These are phyloP conservation scores for Leccinum ochraceum DNA, from an alignment of 768 basidiomycete species.

Conservation along the genomic window DNA sequence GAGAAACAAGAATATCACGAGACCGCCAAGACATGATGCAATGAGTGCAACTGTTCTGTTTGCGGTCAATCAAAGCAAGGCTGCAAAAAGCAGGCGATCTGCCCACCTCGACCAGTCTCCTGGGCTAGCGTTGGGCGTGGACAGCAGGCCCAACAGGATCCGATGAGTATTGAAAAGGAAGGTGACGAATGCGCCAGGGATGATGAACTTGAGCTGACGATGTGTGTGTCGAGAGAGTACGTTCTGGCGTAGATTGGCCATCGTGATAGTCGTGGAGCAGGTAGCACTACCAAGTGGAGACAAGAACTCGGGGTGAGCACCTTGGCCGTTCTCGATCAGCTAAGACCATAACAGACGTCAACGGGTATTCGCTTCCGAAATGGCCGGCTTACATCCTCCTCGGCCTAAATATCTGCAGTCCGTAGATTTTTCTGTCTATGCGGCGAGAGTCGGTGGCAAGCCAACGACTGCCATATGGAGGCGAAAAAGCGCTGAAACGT, in stretches of 20 bases:
- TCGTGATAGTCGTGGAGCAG: conserved; percentile 8
- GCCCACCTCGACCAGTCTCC: conserved; percentile 54
- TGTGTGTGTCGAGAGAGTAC: conserved; percentile 51
- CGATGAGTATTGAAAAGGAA: conserved; percentile 60
- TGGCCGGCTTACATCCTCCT: conserved; percentile 1
- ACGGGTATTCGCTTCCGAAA: conserved; percentile 7
- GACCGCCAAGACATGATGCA: conserved; percentile 53
- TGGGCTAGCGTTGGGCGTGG: conserved; percentile 31
- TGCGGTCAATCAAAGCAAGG: conserved; percentile 8
- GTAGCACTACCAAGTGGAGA: background rate
- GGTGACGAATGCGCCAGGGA: conserved; percentile 67
- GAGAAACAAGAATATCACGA: conserved; percentile 70
- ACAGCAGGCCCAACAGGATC: conserved; percentile 46
- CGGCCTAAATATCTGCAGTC: background rate
- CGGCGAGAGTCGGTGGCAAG: background rate
- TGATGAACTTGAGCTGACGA: conserved; percentile 72
- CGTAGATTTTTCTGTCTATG: background rate
- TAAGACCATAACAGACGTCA: conserved; percentile 17
- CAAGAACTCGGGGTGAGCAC: background rate
- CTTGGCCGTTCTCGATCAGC: background rate
- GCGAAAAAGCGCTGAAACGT: background rate
- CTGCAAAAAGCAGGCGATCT: background rate
- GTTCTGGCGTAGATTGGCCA: conserved; percentile 20
- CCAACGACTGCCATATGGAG: conserved; percentile 18
- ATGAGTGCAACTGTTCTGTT: conserved; percentile 53